Evolutionary conservation across 805 yeast species (phyloP).

Genomic region (Candida quercuum): DNA sequence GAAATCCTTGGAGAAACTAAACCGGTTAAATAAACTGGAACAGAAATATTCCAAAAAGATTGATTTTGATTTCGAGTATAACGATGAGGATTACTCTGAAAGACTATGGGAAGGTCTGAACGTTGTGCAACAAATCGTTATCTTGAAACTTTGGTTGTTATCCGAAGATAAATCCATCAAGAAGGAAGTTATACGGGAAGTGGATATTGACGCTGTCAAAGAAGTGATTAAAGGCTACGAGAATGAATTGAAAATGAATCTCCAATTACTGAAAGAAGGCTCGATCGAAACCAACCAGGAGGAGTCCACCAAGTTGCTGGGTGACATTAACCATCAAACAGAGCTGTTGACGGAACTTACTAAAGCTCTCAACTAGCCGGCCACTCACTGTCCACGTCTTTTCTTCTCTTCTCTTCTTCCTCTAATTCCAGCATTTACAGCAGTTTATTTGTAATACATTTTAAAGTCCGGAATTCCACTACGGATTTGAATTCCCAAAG

Average conservation of each 20-base stretch:
- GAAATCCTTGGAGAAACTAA: slow-evolving; percentile 13
- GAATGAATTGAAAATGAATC: background rate
- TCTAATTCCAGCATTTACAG: too few species aligned
- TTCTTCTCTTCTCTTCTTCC: too few species aligned
- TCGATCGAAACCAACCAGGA: too few species aligned
- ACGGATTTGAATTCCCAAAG: too few species aligned
- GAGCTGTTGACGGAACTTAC: too few species aligned
- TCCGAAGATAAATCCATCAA: slow-evolving; percentile 15
- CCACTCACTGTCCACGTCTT: too few species aligned
- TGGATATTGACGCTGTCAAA: background rate
- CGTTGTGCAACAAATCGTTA: slow-evolving; percentile 11
- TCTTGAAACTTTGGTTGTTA: slow-evolving; percentile 15
- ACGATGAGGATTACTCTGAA: slow-evolving; percentile 12
- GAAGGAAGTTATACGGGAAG: slow-evolving; percentile 3
- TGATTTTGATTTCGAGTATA: slow-evolving; percentile 4
- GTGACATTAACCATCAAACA: too few species aligned
- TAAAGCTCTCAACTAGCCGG: too few species aligned
- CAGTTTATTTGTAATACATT: too few species aligned
- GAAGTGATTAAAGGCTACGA: background rate
- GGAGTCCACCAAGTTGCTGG: too few species aligned
- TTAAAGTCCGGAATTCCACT: too few species aligned
- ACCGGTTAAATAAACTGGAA: slow-evolving; percentile 5
- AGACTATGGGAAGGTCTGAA: slow-evolving; percentile 17
- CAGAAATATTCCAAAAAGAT: background rate
- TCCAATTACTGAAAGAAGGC: background rate